Base-by-base conservation (phyloP, 1,284 basidiomycete species). In the Cutaneotrichosporon cutaneum region DNA sequence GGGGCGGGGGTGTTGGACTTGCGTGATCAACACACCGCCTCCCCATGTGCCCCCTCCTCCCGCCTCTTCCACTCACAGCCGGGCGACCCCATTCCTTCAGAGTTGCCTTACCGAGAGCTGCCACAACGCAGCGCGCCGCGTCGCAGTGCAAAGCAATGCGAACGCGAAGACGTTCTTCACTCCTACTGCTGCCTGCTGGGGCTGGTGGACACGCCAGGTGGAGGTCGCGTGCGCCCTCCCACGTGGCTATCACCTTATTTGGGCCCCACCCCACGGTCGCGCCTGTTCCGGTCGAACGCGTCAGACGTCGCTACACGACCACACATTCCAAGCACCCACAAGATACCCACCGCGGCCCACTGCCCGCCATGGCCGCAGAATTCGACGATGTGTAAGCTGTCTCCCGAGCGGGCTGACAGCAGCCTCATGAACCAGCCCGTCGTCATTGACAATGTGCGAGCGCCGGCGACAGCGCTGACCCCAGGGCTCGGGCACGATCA, bases 401-500 rank as follows among this genome's bases (percentile, higher is more conserved):
- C 58, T n/a, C 0, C 26, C 21, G 21, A 16, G 8, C 36, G 13
- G 10, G 39, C 61, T 66, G 54, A 63, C 47, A 11, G 3, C 54
- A 80, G 78, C 32, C 69, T 80, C 42, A 80, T 77, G 45, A 80
- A 80, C 67, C 78, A 80, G 65, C 78, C 78, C 26, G 78, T 97
- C 66, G 93, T 97, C 68, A 95, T 97, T 72, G 94, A 97, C 83
- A 96, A 97, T 83, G 93, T 94, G 65, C 70, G 88, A 80, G 58
- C 65, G n/a, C 58, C 35, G 30, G 32, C 13, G 18, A 18, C 13
- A 2, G 2, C 1, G 53, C 64, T 62, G 30, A 62, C 50, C 64
- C 50, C 74, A 97, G 92, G 94, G 94, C 68, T 95, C 94, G 61
- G 94, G 94, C 33, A 93, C 92, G 22, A 94, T 97, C 80, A 98